A percentile compares a stretch with the other conserved stretches of the same genome.
phyloP scores from a whole-genome alignment of 495 filamentous ascomycete genomes.

The Halenospora varia region DNA sequence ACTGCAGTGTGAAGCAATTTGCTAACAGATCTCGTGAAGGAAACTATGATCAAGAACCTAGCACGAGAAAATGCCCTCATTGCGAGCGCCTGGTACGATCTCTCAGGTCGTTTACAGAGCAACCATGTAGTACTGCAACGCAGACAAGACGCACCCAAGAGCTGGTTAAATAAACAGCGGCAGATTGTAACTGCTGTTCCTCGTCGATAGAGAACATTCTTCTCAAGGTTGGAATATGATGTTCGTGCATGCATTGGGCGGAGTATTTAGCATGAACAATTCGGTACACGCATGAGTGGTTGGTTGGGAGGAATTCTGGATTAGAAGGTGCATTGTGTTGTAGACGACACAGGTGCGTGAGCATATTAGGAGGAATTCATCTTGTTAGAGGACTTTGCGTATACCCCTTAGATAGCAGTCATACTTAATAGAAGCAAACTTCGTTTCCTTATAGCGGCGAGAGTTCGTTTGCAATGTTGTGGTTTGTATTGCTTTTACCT shows the following conservation, averaged over 20 bases:
- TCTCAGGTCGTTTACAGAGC: conserved; percentile 78
- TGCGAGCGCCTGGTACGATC: conserved; percentile 87
- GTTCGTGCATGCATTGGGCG: not conserved
- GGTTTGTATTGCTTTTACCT: too few species aligned
- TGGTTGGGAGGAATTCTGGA: not conserved
- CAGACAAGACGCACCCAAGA: conserved; percentile 72
- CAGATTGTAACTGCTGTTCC: conserved; percentile 54
- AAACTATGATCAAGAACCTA: conserved; percentile 60
- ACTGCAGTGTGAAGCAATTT: not conserved
- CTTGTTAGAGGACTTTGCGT: conserved; percentile 7
- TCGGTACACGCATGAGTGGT: not conserved
- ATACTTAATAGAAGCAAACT: not conserved
- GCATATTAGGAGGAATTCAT: not conserved
- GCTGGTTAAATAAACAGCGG: conserved; percentile 90
- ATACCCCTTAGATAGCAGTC: conserved; percentile 12
- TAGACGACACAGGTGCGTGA: not conserved
- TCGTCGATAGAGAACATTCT: conserved; percentile 13
- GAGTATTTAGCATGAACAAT: not conserved
- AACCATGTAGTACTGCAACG: conserved; percentile 77
- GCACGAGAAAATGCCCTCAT: conserved; percentile 83
- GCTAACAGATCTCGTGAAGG: conserved; percentile 35
- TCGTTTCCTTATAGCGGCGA: not conserved
- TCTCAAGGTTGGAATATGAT: not conserved
- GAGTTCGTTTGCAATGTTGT: not conserved
- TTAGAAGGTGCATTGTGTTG: not conserved